Conservation (phyloP, 306 rosid species). For the Oemleria cerasiformis region DNA sequence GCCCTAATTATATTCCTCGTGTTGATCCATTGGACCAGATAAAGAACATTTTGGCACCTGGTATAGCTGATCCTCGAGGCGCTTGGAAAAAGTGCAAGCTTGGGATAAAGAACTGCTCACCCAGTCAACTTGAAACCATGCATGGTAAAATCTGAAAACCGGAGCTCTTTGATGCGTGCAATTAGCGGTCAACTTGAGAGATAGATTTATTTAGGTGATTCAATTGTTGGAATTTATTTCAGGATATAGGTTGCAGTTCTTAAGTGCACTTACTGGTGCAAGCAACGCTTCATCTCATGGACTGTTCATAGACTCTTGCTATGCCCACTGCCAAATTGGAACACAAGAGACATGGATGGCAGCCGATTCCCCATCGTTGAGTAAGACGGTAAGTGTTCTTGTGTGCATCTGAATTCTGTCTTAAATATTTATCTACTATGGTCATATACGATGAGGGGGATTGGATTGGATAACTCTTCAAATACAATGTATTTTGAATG, state of each 20-base stretch:
- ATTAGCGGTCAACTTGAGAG: too few relatives aligned
- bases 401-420: not conserved
- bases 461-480: too few relatives aligned
- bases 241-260: constrained; percentile 71
- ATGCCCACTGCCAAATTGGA: constrained; percentile 93
- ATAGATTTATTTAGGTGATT: too few relatives aligned
- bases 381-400: constrained; percentile 46
- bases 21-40: constrained; percentile 39
- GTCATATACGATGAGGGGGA: too few relatives aligned
- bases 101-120: constrained; percentile 67
- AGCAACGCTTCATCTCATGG: constrained; percentile 48
- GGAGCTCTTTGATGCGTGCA: too few relatives aligned
- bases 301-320: constrained; percentile 80
- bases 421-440: too few relatives aligned
- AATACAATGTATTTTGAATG: too few relatives aligned
- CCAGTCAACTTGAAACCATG: constrained; percentile 61
- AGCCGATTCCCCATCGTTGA: constrained; percentile 60
- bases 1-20: too few relatives aligned
- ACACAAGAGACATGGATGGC: constrained; percentile 82
- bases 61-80: constrained; percentile 82
- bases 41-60: constrained; percentile 84
- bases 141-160: constrained; percentile 48
- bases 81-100: constrained; percentile 78
- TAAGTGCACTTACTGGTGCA: constrained; percentile 53
- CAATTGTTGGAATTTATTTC: too few relatives aligned